phyloP scores from a whole-genome alignment of 768 basidiomycete species.

The Amanita muscaria region DNA sequence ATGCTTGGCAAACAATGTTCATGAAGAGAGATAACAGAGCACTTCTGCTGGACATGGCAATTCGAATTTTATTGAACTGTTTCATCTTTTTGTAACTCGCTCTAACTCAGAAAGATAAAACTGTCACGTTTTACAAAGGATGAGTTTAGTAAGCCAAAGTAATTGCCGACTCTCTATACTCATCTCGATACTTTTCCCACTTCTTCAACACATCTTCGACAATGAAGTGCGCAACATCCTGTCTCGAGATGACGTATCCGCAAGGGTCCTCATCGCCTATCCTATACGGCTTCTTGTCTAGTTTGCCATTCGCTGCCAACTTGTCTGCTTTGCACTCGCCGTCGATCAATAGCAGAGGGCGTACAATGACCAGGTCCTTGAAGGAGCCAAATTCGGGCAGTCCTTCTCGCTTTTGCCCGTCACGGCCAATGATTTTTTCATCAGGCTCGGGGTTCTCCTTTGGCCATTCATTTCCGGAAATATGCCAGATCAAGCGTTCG shows the following conservation, averaged over 20 bases:
- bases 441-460: conserved; percentile 27
- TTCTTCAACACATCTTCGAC: not conserved
- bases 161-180: no score
- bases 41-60: no score
- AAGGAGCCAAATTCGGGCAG: conserved; percentile 36
- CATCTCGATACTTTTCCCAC: not conserved
- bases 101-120: no score
- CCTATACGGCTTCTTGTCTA: conserved; percentile 30
- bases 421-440: conserved; percentile 31
- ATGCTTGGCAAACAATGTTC: no score
- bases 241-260: conserved; percentile 48
- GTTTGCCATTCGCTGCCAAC: conserved; percentile 8
- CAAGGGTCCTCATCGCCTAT: conserved; percentile 34
- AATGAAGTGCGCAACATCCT: conserved; percentile 56
- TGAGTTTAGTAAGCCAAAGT: no score
- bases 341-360: conserved; percentile 52
- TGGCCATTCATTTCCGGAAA: conserved; percentile 45
- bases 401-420: conserved; percentile 35
- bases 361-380: conserved; percentile 38
- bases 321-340: conserved; percentile 39
- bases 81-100: no score
- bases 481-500: conserved; percentile 42
- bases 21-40: no score
- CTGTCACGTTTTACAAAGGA: no score
- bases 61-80: no score